These are phyloP conservation scores for Puccinia polysora DNA, from an alignment of 1,284 basidiomycete genomes.

Conservation along the genomic window DNA sequence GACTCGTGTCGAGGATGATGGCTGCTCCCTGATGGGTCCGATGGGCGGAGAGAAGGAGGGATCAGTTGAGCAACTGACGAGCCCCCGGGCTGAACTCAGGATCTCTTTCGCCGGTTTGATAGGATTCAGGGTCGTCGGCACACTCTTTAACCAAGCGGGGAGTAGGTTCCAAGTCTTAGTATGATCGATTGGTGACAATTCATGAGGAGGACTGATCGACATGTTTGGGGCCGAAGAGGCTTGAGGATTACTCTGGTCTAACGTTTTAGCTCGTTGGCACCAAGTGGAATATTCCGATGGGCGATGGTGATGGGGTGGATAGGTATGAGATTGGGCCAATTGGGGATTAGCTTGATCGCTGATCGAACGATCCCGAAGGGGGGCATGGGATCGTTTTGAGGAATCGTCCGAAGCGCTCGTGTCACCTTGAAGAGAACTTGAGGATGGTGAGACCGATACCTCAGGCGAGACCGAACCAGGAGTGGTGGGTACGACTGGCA, in stretches of 20 bases:
- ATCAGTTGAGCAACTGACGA: not conserved
- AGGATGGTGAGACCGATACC: too few relatives aligned
- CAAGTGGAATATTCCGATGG: constrained; percentile 15
- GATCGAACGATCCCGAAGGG: too few relatives aligned
- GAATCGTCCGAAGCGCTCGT: too few relatives aligned
- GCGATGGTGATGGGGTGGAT: constrained; percentile 24
- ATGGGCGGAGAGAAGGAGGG: not conserved
- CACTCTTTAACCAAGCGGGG: constrained; percentile 37
- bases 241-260: not conserved
- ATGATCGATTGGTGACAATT: not conserved
- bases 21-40: not conserved
- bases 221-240: not conserved
- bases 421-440: too few relatives aligned
- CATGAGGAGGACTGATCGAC: not conserved
- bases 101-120: constrained; percentile 17
- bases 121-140: constrained; percentile 17
- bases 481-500: too few relatives aligned
- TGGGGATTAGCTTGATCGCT: not conserved
- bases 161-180: constrained; percentile 23
- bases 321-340: constrained; percentile 24
- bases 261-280: constrained; percentile 8
- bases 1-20: not conserved
- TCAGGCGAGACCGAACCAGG: too few relatives aligned
- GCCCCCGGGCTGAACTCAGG: constrained; percentile 3
- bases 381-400: too few relatives aligned